phyloP scores from a whole-genome alignment of 2,329 filamentous ascomycete species.

The Dothiorella sarmentorum region DNA sequence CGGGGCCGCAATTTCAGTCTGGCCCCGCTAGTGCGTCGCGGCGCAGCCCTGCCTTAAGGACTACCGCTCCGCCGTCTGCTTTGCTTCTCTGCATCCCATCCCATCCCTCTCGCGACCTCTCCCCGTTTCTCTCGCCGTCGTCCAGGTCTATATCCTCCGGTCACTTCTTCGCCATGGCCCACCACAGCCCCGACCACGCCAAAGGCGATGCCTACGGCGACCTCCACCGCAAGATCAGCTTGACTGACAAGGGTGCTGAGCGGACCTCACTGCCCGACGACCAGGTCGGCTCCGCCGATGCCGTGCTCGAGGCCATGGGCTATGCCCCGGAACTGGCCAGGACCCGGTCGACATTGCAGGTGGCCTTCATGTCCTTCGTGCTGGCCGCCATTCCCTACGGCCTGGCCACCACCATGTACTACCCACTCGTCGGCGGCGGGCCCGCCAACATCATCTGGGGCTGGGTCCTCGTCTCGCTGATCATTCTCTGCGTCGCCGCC shows the following conservation, averaged over 20 bases:
- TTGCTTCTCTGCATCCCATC: not conserved
- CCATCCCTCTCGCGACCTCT: not conserved
- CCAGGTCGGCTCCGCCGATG: constrained; percentile 1
- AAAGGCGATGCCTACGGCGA: not conserved
- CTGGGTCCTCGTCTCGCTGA: constrained; percentile 64
- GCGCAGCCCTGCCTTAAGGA: constrained; percentile 11
- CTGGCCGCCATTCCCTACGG: constrained; percentile 73
- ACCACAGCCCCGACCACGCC: not conserved
- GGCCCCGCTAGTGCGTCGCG: constrained; percentile 9
- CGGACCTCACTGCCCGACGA: not conserved
- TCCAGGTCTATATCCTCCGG: not conserved
- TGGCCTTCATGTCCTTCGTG: constrained; percentile 74
- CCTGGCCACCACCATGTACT: constrained; percentile 65
- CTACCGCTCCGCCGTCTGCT: not conserved
- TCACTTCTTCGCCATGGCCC: not conserved
- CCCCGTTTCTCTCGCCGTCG: not conserved
- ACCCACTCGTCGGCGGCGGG: constrained; percentile 64
- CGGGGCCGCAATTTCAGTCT: constrained; percentile 1
- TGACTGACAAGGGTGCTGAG: constrained; percentile 2
- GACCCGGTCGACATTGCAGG: constrained; percentile 64
- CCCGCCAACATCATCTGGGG: constrained; percentile 71
- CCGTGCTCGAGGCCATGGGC: constrained; percentile 56
- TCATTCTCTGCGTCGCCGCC: constrained; percentile 67
- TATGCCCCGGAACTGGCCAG: constrained; percentile 64
- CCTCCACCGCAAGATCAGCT: not conserved